Base-by-base conservation (phyloP, 1,284 basidiomycete species). In the Wallemia ichthyophaga region DNA sequence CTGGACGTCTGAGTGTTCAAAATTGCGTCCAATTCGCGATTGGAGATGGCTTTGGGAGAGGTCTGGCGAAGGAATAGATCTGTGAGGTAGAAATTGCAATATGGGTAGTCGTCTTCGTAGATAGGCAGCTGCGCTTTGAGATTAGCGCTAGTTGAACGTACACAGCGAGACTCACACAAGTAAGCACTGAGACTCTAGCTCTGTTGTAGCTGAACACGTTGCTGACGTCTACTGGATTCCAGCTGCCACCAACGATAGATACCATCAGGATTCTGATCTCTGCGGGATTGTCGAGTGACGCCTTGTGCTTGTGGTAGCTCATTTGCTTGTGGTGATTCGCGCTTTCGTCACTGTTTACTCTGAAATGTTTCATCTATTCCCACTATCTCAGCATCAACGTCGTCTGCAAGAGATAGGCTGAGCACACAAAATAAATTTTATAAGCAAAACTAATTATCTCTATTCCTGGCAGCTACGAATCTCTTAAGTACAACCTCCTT, bases 391-490 rank as follows among this genome's bases (percentile, higher is more conserved):
- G 37, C 37, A 48, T 48, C 37, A 19, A 48, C 5, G 37, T 48
- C 11, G 37, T 48, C 37, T 48, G 13, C 37, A 48, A 48, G 37
- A 19, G n/a, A 48, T 48, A 21, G 5, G 11, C 11, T 3, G 11
- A 21, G n/a, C 7, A 5, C 37, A 17, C 9, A 3, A 48, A 48
- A 48, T 48, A 17, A 17, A 48, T 48, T 31, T 31, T 31, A 31
- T 31, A 31, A 31, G 17, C 17, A 48, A 11, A 48, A 15, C n/a
- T 21, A 48, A 21, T 48, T 48, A 19, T 89, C 85, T 59, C 88
- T 78, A 86, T 91, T 89, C 21, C 89, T 75, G 0, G 88, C 85
- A 1, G 89, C 88, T 55, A 91, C 79, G 69, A 91, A 95, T 59
- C 91, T 73, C 31, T 85, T 75, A 15, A 98, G 70, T 0, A 82